Evolutionary conservation across 108 stramenopile genomes (phyloP).

Genomic region (Hondaea fermentalgiana): DNA sequence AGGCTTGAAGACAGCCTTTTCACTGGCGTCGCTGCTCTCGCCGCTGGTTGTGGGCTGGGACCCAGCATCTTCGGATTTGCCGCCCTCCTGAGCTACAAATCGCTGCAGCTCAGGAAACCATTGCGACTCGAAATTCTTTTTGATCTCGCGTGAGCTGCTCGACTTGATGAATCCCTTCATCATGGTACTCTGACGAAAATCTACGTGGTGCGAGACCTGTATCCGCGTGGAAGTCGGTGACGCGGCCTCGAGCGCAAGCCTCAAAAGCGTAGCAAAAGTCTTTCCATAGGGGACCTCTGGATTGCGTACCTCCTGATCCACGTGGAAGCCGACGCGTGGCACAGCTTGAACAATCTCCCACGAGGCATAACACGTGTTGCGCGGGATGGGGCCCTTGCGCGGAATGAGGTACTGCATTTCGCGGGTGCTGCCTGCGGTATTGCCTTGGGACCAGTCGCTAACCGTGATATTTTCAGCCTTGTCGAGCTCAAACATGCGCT

Average conservation of each 20-base stretch:
- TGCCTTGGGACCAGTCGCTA: not conserved
- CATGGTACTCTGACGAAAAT: not conserved
- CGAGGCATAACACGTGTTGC: not conserved
- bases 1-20: too few relatives aligned
- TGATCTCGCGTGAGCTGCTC: not conserved
- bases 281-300: not conserved
- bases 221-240: not conserved
- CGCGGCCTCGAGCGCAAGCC: not conserved
- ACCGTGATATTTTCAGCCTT: not conserved
- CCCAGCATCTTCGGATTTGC: not conserved
- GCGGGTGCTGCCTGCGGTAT: not conserved
- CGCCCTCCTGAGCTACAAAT: not conserved
- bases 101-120: not conserved
- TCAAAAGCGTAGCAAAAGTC: not conserved
- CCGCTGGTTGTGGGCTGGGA: too few relatives aligned
- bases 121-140: not conserved
- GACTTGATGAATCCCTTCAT: slow-evolving; percentile 13
- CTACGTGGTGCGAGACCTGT: not conserved
- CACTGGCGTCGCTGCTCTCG: too few relatives aligned
- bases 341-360: not conserved
- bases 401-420: not conserved
- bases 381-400: not conserved
- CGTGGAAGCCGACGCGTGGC: not conserved
- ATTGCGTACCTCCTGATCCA: not conserved
- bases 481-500: not conserved